Conservation (phyloP, 1,139 yeast genomes). For the Saccharomyces pastorianus region DNA sequence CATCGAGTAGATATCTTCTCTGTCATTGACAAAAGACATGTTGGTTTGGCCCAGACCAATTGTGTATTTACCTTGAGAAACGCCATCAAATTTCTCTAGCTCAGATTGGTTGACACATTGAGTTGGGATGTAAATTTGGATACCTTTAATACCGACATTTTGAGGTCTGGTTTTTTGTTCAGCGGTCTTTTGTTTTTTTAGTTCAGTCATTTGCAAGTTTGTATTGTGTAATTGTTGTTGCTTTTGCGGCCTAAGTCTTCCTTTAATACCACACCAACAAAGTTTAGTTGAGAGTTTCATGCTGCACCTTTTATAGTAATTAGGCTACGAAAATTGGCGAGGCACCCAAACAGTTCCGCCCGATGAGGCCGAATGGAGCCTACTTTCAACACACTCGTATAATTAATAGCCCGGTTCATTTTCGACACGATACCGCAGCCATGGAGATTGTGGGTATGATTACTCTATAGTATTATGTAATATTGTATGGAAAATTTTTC, state of each 20-base stretch:
- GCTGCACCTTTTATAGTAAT: not conserved
- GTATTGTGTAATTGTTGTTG: not conserved
- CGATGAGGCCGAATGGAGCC: not conserved
- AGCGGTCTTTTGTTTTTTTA: conserved; percentile 26
- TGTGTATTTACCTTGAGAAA: conserved; percentile 92
- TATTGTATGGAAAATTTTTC: not conserved
- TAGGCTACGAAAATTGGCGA: not conserved
- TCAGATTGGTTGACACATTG: conserved; percentile 82
- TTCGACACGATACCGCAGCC: not conserved
- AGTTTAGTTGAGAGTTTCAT: not conserved
- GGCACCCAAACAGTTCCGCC: conserved; percentile 1
- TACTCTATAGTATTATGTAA: not conserved
- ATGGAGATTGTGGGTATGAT: not conserved
- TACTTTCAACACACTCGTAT: conserved; percentile 1
- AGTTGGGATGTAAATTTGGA: conserved; percentile 83
- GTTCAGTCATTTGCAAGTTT: conserved; percentile 25
- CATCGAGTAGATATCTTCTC: conserved; percentile 94
- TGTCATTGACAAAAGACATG: conserved; percentile 94
- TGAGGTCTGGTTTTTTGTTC: conserved; percentile 39
- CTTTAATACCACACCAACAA: not conserved
- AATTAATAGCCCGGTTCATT: not conserved
- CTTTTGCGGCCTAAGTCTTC: not conserved
- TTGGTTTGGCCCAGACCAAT: conserved; percentile 97
- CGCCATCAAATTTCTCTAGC: conserved; percentile 75
- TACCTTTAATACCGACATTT: conserved; percentile 93